Evolutionary conservation across 805 yeast species (phyloP).

Genomic region (Helenozyma rhizophorensis): DNA sequence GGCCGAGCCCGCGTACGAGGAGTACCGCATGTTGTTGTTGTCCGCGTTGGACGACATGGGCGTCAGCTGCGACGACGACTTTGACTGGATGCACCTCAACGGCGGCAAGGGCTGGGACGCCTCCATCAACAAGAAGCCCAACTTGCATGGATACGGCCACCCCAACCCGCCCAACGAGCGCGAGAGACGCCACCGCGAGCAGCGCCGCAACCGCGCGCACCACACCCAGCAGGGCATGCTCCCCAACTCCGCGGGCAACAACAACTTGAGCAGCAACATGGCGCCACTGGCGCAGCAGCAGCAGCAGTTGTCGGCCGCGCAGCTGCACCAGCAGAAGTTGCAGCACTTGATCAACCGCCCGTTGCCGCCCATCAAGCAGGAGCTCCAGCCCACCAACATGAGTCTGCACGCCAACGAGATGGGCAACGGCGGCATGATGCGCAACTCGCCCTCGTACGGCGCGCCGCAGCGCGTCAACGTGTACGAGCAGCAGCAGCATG

Average conservation of each 20-base stretch:
- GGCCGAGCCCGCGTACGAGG: constrained; percentile 75
- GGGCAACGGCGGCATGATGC: constrained; percentile 21
- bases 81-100: constrained; percentile 79
- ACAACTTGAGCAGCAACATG: constrained; percentile 20
- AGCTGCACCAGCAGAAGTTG: constrained; percentile 45
- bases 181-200: constrained; percentile 44
- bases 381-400: constrained; percentile 20
- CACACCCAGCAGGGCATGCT: constrained; percentile 14
- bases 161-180: constrained; percentile 54
- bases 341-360: constrained; percentile 47
- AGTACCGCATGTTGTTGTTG: constrained; percentile 57
- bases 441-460: constrained; percentile 20
- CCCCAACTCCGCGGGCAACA: constrained; percentile 14
- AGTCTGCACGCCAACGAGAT: constrained; percentile 13
- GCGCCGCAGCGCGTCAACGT: constrained; percentile 23
- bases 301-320: constrained; percentile 41
- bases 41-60: constrained; percentile 55
- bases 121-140: constrained; percentile 68
- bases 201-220: constrained; percentile 41
- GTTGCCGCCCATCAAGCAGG: constrained; percentile 45
- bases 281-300: constrained; percentile 16
- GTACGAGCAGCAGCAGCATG: constrained; percentile 37
- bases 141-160: constrained; percentile 78
- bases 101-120: constrained; percentile 83
- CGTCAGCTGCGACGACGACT: constrained; percentile 59